Percentiles rank a stretch among this genome's conserved stretches.
Conservation (phyloP, 2,329 filamentous ascomycete genomes). For the Beauveria sp. region DNA sequence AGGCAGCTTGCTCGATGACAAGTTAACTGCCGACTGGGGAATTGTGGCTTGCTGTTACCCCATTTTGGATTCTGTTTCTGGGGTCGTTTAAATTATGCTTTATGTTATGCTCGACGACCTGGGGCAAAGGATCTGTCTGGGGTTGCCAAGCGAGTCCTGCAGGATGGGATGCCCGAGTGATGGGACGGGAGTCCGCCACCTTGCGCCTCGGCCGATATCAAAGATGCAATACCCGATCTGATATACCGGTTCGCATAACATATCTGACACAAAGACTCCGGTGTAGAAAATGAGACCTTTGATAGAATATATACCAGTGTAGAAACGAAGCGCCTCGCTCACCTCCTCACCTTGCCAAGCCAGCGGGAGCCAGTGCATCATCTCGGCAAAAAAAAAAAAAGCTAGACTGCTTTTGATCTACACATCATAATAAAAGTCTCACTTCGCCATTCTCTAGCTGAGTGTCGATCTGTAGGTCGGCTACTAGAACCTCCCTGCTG, state of each 20-base stretch:
- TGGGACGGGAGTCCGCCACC: not conserved
- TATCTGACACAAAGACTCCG: not conserved
- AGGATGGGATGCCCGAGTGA: not conserved
- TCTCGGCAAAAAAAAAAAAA: not conserved
- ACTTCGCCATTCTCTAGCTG: not conserved
- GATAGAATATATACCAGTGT: no score
- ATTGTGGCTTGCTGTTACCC: not conserved
- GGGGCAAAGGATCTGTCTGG: not conserved
- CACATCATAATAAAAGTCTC: conserved; percentile 1
- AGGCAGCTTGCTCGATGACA: not conserved
- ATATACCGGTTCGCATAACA: no score
- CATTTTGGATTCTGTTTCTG: not conserved
- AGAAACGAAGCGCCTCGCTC: not conserved
- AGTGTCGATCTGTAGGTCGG: not conserved
- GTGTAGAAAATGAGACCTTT: not conserved
- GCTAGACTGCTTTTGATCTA: not conserved
- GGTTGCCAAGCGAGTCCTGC: not conserved
- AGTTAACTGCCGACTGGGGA: not conserved
- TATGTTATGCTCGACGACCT: not conserved
- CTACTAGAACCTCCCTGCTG: not conserved
- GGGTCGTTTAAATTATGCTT: not conserved
- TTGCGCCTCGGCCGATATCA: not conserved
- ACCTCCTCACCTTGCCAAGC: not conserved
- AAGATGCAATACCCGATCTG: not conserved
- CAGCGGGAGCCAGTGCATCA: not conserved